These are phyloP conservation scores for Mortierella hygrophila DNA, from an alignment of 192 early-diverging fungal species.

Conservation along the genomic window DNA sequence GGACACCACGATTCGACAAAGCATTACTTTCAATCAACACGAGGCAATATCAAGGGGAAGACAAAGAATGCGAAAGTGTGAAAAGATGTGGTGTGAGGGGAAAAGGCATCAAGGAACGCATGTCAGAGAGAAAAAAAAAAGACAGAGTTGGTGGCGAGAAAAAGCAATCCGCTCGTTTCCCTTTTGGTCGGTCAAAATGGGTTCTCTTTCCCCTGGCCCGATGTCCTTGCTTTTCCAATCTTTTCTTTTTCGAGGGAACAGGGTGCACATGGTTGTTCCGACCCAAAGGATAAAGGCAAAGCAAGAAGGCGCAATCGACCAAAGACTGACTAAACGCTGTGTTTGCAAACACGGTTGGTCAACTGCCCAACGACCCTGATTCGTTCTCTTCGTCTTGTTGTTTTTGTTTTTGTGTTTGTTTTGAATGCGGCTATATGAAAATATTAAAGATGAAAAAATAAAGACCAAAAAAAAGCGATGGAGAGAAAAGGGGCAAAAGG, in stretches of 20 bases:
- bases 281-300: not conserved
- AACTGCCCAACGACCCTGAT: constrained; percentile 6
- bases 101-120: too few relatives aligned
- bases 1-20: not conserved
- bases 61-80: not conserved
- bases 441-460: not conserved
- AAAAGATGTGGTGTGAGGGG: too few relatives aligned
- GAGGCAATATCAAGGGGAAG: not conserved
- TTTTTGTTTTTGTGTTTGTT: not conserved
- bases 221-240: not conserved
- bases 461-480: not conserved
- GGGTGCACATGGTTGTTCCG: not conserved
- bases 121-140: not conserved
- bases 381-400: not conserved
- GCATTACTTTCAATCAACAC: not conserved
- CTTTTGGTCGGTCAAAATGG: not conserved
- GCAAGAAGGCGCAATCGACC: not conserved
- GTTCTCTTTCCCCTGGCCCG: constrained; percentile 6
- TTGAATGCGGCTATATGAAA: not conserved
- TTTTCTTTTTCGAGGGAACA: not conserved
- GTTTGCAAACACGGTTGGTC: not conserved
- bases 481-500: constrained; percentile 6
- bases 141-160: not conserved
- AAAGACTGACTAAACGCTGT: not conserved
- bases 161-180: not conserved